phyloP scores from a whole-genome alignment of 148 eudicot genomes.

The Chenopodium quinoa region DNA sequence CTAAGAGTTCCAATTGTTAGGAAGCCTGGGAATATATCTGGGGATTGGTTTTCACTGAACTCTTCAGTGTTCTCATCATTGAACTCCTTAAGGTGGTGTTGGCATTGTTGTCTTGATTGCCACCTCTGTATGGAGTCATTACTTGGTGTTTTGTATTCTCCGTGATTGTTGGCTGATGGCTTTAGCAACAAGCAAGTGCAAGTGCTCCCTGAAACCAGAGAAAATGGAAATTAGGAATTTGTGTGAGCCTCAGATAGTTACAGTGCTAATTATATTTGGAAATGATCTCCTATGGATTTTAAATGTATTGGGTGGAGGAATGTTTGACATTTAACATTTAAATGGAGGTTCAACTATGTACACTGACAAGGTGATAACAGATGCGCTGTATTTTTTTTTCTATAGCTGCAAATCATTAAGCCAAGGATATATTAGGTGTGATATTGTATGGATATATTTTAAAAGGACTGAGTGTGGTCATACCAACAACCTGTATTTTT shows the following conservation, averaged over 20 bases:
- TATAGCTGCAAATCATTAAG: not conserved
- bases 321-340: not conserved
- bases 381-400: not conserved
- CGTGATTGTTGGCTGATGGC: slow-evolving; percentile 36
- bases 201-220: slow-evolving; percentile 39
- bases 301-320: not conserved
- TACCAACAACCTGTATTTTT: slow-evolving; percentile 36
- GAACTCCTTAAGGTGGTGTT: slow-evolving; percentile 11
- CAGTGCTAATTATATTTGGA: not conserved
- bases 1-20: slow-evolving; percentile 77
- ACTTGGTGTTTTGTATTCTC: slow-evolving; percentile 29
- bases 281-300: not conserved
- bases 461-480: slow-evolving; percentile 6
- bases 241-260: not conserved
- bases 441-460: not conserved
- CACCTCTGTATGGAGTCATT: slow-evolving; percentile 26
- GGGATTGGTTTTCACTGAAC: slow-evolving; percentile 32
- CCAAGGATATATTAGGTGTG: not conserved
- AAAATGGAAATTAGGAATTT: slow-evolving; percentile 6
- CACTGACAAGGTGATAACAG: slow-evolving; percentile 1
- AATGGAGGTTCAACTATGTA: not conserved
- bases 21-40: slow-evolving; percentile 51
- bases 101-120: slow-evolving; percentile 27
- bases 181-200: slow-evolving; percentile 29
- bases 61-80: slow-evolving; percentile 18